Conservation (phyloP, 495 filamentous ascomycete genomes). For the Viridothelium virens region DNA sequence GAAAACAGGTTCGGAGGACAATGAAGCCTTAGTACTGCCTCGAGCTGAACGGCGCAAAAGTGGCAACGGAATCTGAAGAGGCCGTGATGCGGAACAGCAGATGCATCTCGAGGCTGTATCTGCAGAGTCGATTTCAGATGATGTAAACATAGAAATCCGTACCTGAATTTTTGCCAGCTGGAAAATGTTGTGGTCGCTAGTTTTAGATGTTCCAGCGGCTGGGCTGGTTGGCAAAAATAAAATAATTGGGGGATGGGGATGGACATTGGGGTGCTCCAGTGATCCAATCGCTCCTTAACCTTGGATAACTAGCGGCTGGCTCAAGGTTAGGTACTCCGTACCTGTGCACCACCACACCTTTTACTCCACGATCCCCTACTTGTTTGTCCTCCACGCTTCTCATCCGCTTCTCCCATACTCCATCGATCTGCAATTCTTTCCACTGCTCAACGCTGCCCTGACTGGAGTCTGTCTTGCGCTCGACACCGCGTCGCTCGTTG, state of each 20-base stretch:
- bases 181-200: background rate
- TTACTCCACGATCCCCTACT: background rate
- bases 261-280: too few relatives aligned
- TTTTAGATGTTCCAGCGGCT: background rate
- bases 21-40: background rate
- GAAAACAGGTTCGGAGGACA: background rate
- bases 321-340: background rate
- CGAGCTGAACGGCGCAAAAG: background rate
- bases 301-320: constrained; percentile 1
- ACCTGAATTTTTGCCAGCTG: background rate
- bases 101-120: too few relatives aligned
- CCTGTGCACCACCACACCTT: background rate
- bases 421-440: background rate
- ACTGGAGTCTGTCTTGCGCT: background rate
- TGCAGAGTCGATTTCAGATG: background rate
- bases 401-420: background rate
- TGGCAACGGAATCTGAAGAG: too few relatives aligned
- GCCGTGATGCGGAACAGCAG: too few relatives aligned
- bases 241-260: background rate
- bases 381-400: background rate
- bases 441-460: background rate
- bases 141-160: background rate
- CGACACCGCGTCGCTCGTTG: background rate
- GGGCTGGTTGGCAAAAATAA: background rate
- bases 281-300: background rate